Conservation (phyloP, 768 basidiomycete species). For the Boletus tomentosulus region DNA sequence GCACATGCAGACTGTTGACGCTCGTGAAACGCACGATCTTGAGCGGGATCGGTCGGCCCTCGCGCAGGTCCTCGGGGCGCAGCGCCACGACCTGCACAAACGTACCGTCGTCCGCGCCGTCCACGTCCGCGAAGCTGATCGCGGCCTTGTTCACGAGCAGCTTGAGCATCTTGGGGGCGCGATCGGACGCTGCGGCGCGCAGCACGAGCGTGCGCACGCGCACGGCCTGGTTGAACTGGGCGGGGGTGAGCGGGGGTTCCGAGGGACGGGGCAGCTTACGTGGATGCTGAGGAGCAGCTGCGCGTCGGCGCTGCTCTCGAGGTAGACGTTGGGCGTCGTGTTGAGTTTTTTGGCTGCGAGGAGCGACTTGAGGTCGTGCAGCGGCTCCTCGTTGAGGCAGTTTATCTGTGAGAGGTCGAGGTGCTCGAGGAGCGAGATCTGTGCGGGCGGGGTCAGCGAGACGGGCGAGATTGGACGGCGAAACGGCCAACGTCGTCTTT, state of each 20-base stretch:
- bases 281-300: constrained; percentile 64
- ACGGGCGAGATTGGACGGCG: neutral
- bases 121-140: constrained; percentile 64
- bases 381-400: constrained; percentile 62
- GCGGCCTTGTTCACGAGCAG: constrained; percentile 56
- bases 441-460: constrained; percentile 6
- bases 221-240: constrained; percentile 66
- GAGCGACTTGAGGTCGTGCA: constrained; percentile 52
- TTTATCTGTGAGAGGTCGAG: constrained; percentile 58
- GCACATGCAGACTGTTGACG: constrained; percentile 62
- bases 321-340: constrained; percentile 37
- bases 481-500: constrained; percentile 30
- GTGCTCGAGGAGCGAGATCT: constrained; percentile 54
- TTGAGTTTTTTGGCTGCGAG: constrained; percentile 43
- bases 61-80: constrained; percentile 40
- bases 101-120: constrained; percentile 44
- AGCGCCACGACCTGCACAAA: constrained; percentile 59
- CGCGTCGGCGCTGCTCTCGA: constrained; percentile 70
- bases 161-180: constrained; percentile 61
- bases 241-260: neutral
- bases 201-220: constrained; percentile 58
- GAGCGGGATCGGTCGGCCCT: constrained; percentile 44
- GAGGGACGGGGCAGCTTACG: constrained; percentile 29
- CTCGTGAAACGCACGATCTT: constrained; percentile 67
- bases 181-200: constrained; percentile 28